Evolutionary conservation across 2,329 filamentous ascomycete species (phyloP).

Genomic region (Aspergillus nomiae): DNA sequence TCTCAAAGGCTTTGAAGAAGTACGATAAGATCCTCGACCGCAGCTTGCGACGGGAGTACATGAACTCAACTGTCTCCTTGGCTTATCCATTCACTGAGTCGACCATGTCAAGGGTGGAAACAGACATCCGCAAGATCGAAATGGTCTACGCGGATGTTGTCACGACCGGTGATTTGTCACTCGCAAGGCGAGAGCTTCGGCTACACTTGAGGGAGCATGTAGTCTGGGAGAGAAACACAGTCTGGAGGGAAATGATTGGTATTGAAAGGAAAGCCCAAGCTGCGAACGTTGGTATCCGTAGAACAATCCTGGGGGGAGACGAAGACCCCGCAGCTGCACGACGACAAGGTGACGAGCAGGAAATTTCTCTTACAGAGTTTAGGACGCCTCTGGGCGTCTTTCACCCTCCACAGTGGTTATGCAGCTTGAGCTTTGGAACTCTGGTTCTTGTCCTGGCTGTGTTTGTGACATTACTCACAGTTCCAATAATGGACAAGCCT

Average conservation of each 20-base stretch:
- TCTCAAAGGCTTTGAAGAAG: slow-evolving; percentile 95
- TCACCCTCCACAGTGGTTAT: slow-evolving; percentile 75
- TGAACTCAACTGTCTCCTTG: slow-evolving; percentile 70
- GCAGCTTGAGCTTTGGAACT: slow-evolving; percentile 78
- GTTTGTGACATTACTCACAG: slow-evolving; percentile 72
- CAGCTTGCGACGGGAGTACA: slow-evolving; percentile 74
- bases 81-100: slow-evolving; percentile 79
- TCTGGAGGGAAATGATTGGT: slow-evolving; percentile 98
- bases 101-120: slow-evolving; percentile 71
- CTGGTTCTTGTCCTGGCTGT: slow-evolving; percentile 70
- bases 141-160: slow-evolving; percentile 77
- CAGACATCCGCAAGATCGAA: slow-evolving; percentile 74
- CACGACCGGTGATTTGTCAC: slow-evolving; percentile 73
- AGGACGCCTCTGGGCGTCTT: slow-evolving; percentile 78
- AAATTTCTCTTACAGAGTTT: slow-evolving; percentile 67
- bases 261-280: slow-evolving; percentile 95
- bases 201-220: slow-evolving; percentile 94
- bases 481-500: slow-evolving; percentile 80
- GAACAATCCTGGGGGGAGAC: slow-evolving; percentile 76
- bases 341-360: slow-evolving; percentile 81
- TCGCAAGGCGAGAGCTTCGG: slow-evolving; percentile 81
- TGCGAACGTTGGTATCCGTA: slow-evolving; percentile 77
- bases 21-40: slow-evolving; percentile 95
- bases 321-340: slow-evolving; percentile 68
- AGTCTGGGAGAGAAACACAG: slow-evolving; percentile 97